Base-by-base conservation (phyloP, 202 grass and related monocot genomes). In the Hordeum pubiflorum region DNA sequence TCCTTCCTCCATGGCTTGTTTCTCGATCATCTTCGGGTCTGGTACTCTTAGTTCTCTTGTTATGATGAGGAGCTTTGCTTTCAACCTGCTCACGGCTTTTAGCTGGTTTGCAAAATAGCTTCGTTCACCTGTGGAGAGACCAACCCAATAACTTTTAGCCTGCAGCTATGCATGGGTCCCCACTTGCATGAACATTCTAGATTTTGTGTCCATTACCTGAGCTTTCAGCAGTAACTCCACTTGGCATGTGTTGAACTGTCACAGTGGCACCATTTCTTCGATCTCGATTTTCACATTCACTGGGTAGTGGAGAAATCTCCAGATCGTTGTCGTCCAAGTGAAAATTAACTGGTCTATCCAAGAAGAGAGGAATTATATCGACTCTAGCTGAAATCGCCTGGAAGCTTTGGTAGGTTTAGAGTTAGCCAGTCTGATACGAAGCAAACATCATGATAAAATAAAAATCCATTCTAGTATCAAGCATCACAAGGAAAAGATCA, bases 311-410 rank as follows among this genome's bases (percentile, higher is more conserved):
- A 58, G 77, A 86, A 39, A 90, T 90, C 40, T 95, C 78, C 39
- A 98, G 46, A 88, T 93, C 90, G 34, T 72, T 55, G 56, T 93
- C 87, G 21, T 91, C 86, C 56, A 98, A 79, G 57, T 88, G 69
- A 80, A 91, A 63, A 77, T 84, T 65, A 73, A 89, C 24, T 55
- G 85, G 63, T 77, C 84, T 85, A 83, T 91, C 86, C 54, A 98
- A 89, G 84, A 94, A 95, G 23, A 95, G 79, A 72, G 96, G 96
- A 83, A 95, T 90, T 85, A 98, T 82, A 63, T 98, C 88, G 34
- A 98, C 92, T 72, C 43, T 82, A 73, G 89, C 90, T 29, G 88
- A 93, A 67, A 72, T 83, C 58, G 86, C 85, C 96, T 98, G 88
- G 66, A 94, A 89, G 81, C 82, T 88, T 89, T 86, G 61, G 73